These are phyloP conservation scores for Besnoitia besnoiti DNA, from an alignment of 169 alveolate species.

Conservation along the genomic window DNA sequence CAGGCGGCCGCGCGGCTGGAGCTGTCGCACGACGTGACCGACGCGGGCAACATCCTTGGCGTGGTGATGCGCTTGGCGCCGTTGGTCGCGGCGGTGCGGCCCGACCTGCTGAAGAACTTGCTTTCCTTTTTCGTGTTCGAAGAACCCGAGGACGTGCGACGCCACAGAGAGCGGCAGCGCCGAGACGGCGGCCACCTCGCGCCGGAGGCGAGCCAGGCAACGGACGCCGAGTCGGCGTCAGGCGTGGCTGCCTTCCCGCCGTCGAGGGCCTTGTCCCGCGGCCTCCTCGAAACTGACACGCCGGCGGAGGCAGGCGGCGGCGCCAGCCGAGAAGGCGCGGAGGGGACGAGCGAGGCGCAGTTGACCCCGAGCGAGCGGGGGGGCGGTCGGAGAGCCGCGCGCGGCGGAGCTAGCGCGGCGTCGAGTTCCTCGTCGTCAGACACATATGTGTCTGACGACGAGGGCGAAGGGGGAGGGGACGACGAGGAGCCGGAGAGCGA, in stretches of 20 bases:
- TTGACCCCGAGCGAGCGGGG: neutral
- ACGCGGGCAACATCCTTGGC: conserved; percentile 60
- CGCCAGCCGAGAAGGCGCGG: neutral
- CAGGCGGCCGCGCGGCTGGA: conserved; percentile 64
- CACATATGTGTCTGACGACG: neutral
- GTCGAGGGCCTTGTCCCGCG: neutral
- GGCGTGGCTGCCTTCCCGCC: neutral
- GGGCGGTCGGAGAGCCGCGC: too few relatives aligned
- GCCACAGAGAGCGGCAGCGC: conserved; percentile 40
- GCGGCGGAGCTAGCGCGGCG: too few relatives aligned
- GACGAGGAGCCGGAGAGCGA: conserved; percentile 60
- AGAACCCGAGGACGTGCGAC: conserved; percentile 53
- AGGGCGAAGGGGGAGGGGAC: conserved; percentile 56
- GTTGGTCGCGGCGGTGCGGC: conserved; percentile 51
- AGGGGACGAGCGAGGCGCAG: neutral
- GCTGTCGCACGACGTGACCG: conserved; percentile 61
- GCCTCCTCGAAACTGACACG: neutral
- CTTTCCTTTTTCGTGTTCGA: conserved; percentile 61
- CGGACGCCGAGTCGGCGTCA: neutral
- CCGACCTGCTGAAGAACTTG: conserved; percentile 53
- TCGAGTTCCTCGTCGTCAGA: too few relatives aligned
- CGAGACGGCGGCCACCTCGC: neutral
- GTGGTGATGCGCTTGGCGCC: conserved; percentile 63
- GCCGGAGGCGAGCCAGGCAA: too few relatives aligned
- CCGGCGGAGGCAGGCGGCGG: neutral